phyloP scores from a whole-genome alignment of 257 asterid genomes.

The Penstemon barbatus region DNA sequence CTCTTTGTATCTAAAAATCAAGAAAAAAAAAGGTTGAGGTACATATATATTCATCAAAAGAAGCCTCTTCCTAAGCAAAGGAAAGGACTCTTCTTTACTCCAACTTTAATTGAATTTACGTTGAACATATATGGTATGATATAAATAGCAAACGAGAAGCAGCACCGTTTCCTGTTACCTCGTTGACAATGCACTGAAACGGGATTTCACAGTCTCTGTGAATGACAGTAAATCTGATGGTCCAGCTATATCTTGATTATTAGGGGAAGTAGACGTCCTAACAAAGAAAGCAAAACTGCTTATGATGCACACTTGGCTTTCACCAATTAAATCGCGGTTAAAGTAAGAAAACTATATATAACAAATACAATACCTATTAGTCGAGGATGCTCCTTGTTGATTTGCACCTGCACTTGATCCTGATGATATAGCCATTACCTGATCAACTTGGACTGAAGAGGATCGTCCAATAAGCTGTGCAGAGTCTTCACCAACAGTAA shows the following conservation, averaged over 20 bases:
- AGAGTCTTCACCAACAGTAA: conserved; percentile 57
- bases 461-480: conserved; percentile 35
- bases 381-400: conserved; percentile 45
- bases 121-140: no score
- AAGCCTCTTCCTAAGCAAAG: background rate
- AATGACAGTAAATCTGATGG: conserved; percentile 80
- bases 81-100: background rate
- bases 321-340: no score
- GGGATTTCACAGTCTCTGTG: conserved; percentile 75
- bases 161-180: conserved; percentile 37
- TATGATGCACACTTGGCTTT: background rate
- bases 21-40: background rate
- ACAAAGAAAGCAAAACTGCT: background rate
- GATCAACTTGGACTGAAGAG: conserved; percentile 48
- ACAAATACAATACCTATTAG: conserved; percentile 45
- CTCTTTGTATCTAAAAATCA: conserved; percentile 63
- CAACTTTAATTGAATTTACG: background rate
- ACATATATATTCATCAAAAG: background rate
- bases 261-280: conserved; percentile 51
- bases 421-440: conserved; percentile 39
- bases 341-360: background rate
- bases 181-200: conserved; percentile 66
- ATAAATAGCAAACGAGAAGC: background rate
- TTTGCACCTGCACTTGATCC: conserved; percentile 50
- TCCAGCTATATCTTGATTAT: conserved; percentile 75